phyloP scores from a whole-genome alignment of 208 protist genomes.

The Polymyxa betae region DNA sequence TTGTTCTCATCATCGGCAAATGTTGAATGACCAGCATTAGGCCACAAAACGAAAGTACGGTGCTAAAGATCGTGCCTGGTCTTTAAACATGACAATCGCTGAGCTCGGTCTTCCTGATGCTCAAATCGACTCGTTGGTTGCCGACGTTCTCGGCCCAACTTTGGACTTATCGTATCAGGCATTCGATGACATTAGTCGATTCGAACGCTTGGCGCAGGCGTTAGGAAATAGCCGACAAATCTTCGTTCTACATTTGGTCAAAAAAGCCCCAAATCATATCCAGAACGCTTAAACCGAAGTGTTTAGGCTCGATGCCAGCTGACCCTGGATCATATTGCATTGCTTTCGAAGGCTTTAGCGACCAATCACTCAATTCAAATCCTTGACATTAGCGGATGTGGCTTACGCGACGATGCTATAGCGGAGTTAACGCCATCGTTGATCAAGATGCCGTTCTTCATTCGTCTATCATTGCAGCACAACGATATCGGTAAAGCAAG shows the following conservation, averaged over 20 bases:
- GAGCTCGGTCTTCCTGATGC: too few relatives aligned
- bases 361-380: constrained; percentile 13
- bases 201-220: not conserved
- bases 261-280: too few relatives aligned
- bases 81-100: too few relatives aligned
- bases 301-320: not conserved
- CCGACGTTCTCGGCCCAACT: too few relatives aligned
- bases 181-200: not conserved
- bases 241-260: too few relatives aligned
- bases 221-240: not conserved
- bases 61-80: too few relatives aligned
- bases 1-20: too few relatives aligned
- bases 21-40: too few relatives aligned
- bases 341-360: not conserved
- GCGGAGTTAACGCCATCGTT: not conserved
- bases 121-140: too few relatives aligned
- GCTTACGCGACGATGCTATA: not conserved
- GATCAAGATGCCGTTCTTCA: not conserved
- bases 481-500: constrained; percentile 6
- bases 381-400: not conserved
- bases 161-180: not conserved
- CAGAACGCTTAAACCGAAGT: too few relatives aligned
- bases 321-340: not conserved
- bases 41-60: too few relatives aligned
- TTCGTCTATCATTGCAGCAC: constrained; percentile 34